Evolutionary conservation across 176 grass and related monocot species (phyloP).

Genomic region (Leersia perrieri): DNA sequence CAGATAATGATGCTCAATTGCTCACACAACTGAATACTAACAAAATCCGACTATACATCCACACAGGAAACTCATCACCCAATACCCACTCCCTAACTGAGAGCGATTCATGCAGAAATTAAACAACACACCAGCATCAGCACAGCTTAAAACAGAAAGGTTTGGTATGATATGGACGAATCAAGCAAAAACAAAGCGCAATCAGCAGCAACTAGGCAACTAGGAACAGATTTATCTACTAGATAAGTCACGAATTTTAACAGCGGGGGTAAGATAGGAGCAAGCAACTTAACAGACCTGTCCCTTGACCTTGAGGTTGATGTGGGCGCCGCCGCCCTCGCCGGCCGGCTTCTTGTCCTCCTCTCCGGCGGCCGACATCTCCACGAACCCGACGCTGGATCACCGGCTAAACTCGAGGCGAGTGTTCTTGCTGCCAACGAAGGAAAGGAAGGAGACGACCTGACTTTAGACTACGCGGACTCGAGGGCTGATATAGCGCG

Average conservation of each 20-base stretch:
- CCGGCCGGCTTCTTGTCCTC: slow-evolving; percentile 67
- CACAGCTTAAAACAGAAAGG: background rate
- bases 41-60: background rate
- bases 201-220: too few relatives aligned
- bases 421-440: background rate
- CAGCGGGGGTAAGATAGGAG: too few relatives aligned
- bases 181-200: background rate
- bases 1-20: too few relatives aligned
- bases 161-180: background rate
- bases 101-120: background rate
- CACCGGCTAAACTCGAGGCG: background rate
- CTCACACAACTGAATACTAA: background rate
- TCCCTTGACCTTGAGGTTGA: slow-evolving; percentile 81
- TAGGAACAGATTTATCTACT: background rate
- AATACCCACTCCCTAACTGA: background rate
- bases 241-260: background rate
- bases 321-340: slow-evolving; percentile 46
- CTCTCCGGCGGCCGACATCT: slow-evolving; percentile 44
- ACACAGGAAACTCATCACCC: background rate
- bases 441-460: background rate
- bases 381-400: background rate
- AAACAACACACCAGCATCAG: background rate
- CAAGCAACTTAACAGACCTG: too few relatives aligned
- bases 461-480: background rate
- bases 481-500: slow-evolving; percentile 4